A percentile compares a stretch with the other conserved stretches of the same genome.
These are phyloP conservation scores for Sclerotinia subarctica DNA, from an alignment of 2,329 filamentous ascomycete species.

Conservation along the genomic window DNA sequence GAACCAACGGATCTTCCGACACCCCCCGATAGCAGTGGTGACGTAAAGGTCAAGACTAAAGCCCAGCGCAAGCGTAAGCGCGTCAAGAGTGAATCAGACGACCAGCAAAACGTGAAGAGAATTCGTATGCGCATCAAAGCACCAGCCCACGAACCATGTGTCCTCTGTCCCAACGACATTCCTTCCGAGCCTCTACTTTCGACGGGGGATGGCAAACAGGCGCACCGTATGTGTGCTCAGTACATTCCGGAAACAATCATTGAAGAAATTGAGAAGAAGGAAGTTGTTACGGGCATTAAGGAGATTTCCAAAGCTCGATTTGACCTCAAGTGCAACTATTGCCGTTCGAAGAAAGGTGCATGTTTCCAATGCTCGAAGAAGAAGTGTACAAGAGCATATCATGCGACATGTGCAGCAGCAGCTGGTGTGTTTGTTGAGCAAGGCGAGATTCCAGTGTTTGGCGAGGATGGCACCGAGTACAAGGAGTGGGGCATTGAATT, in stretches of 20 bases:
- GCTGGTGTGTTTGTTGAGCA: constrained; percentile 91
- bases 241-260: constrained; percentile 94
- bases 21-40: constrained; percentile 68
- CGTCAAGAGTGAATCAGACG: constrained; percentile 44
- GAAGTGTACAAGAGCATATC: constrained; percentile 90
- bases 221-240: constrained; percentile 82
- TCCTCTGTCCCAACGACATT: constrained; percentile 88
- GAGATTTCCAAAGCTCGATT: constrained; percentile 81
- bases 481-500: constrained; percentile 90
- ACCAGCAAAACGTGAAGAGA: constrained; percentile 59
- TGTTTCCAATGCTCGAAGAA: constrained; percentile 96
- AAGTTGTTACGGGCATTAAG: constrained; percentile 74
- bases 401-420: constrained; percentile 88
- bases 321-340: constrained; percentile 92
- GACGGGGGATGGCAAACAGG: constrained; percentile 83
- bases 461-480: constrained; percentile 88
- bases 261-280: constrained; percentile 59
- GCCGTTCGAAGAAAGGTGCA: constrained; percentile 88
- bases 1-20: constrained; percentile 69
- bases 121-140: constrained; percentile 68
- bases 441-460: constrained; percentile 79
- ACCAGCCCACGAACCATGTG: constrained; percentile 74
- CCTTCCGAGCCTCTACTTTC: constrained; percentile 76
- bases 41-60: constrained; percentile 57
- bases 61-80: constrained; percentile 68